A percentile compares a stretch with the other conserved stretches of the same genome.
These are phyloP conservation scores for Conticribra weissflogii DNA, from an alignment of 108 stramenopile species.

Conservation along the genomic window DNA sequence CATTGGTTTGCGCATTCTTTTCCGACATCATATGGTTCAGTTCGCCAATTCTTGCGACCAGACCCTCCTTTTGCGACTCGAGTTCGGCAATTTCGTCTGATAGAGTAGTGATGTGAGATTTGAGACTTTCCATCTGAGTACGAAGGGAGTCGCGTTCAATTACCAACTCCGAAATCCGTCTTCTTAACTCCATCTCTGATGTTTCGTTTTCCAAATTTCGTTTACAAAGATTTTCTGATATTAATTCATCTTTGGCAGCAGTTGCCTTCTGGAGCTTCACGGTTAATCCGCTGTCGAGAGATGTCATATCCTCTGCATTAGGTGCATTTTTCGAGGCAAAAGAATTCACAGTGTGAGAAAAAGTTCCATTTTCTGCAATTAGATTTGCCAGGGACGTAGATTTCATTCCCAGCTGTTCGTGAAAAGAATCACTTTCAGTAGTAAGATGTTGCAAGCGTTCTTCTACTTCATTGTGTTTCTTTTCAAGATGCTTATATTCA, in stretches of 20 bases:
- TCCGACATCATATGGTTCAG: not conserved
- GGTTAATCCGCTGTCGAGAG: not conserved
- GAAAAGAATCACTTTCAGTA: not conserved
- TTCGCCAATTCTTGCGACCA: not conserved
- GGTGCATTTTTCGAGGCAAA: not conserved
- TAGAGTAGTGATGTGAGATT: not conserved
- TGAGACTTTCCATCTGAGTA: not conserved
- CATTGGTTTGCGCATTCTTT: not conserved
- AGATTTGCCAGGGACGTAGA: not conserved
- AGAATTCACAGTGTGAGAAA: not conserved
- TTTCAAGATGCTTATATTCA: not conserved
- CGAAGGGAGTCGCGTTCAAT: not conserved
- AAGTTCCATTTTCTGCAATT: not conserved
- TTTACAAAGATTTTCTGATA: too few species aligned
- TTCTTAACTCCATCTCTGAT: not conserved
- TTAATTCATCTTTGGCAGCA: too few species aligned
- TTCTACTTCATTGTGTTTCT: not conserved
- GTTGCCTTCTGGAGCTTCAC: too few species aligned
- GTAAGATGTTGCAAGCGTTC: not conserved
- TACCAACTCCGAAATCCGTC: not conserved
- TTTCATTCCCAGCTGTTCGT: not conserved
- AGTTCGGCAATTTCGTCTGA: not conserved
- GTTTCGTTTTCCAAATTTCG: not conserved
- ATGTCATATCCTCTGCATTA: not conserved
- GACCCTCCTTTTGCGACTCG: not conserved